Percentiles rank a stretch among this genome's conserved stretches.
Evolutionary conservation across 208 protist species (phyloP).

Genomic region (Crithidia brevicula): DNA sequence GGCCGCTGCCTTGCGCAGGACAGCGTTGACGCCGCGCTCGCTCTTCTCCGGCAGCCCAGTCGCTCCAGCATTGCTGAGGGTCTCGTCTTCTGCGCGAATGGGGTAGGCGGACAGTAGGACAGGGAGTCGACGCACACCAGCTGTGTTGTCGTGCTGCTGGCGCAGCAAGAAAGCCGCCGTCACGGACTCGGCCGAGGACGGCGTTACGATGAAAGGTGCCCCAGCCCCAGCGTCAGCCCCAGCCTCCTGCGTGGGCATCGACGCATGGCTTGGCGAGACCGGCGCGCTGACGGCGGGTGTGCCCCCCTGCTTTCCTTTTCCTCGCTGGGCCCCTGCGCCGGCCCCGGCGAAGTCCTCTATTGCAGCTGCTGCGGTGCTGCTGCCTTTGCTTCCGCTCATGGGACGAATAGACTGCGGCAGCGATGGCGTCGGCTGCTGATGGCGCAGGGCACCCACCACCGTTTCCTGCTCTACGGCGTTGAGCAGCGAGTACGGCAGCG

Average conservation of each 20-base stretch:
- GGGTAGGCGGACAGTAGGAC: slow-evolving; percentile 27
- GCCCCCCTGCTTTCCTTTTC: neutral
- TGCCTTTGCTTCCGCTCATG: neutral
- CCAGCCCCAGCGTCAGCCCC: neutral
- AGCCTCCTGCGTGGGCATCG: neutral
- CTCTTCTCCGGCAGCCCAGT: too few relatives aligned
- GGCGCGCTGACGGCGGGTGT: neutral
- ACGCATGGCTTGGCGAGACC: slow-evolving; percentile 2
- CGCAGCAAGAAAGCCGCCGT: slow-evolving; percentile 18
- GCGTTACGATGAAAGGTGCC: neutral
- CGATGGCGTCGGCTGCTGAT: neutral
- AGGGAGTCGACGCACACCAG: slow-evolving; percentile 10
- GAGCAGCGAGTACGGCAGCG: slow-evolving; percentile 34
- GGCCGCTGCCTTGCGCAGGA: neutral
- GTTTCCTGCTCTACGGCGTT: slow-evolving; percentile 42
- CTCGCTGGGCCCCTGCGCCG: neutral
- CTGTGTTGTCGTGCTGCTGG: slow-evolving; percentile 8
- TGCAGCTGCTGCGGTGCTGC: neutral
- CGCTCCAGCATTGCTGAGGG: neutral
- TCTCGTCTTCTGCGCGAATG: neutral
- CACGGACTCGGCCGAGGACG: slow-evolving; percentile 13
- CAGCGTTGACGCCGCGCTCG: neutral
- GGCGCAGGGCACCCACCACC: slow-evolving; percentile 12
- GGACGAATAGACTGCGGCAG: neutral
- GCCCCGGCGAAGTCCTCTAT: neutral